A percentile compares a stretch with the other conserved stretches of the same genome.
Evolutionary conservation across 352 stramenopile species (phyloP).

Genomic region (Pelagophyceae sp.): DNA sequence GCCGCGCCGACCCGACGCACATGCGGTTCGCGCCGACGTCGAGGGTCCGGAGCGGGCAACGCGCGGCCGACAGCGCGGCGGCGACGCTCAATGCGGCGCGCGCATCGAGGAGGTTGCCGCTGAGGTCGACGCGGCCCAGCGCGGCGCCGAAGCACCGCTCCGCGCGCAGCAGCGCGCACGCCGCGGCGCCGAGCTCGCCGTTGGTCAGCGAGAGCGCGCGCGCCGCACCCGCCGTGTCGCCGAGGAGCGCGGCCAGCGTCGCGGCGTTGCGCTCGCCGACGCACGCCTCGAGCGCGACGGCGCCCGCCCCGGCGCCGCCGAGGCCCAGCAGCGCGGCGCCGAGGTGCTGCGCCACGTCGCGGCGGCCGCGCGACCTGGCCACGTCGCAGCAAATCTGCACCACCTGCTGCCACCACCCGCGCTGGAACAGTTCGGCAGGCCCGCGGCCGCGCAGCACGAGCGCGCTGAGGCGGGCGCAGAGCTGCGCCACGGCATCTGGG

Average conservation of each 20-base stretch:
- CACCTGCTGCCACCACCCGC: conserved; percentile 19
- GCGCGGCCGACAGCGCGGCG: background rate
- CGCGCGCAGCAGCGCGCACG: background rate
- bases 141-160: background rate
- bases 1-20: background rate
- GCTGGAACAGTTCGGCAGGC: background rate
- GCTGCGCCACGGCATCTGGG: background rate
- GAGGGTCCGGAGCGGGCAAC: background rate
- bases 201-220: background rate
- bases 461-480: background rate
- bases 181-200: background rate
- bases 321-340: background rate
- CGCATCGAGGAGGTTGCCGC: background rate
- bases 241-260: background rate
- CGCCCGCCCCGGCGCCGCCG: background rate
- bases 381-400: conserved; percentile 16
- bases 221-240: background rate
- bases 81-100: background rate
- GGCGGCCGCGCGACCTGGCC: background rate
- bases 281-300: background rate
- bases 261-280: conserved; percentile 5
- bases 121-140: background rate
- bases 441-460: background rate
- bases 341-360: background rate
- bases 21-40: conserved; percentile 2